Base-by-base conservation (phyloP, 2,329 filamentous ascomycete genomes). In the Talaromyces sp. region DNA sequence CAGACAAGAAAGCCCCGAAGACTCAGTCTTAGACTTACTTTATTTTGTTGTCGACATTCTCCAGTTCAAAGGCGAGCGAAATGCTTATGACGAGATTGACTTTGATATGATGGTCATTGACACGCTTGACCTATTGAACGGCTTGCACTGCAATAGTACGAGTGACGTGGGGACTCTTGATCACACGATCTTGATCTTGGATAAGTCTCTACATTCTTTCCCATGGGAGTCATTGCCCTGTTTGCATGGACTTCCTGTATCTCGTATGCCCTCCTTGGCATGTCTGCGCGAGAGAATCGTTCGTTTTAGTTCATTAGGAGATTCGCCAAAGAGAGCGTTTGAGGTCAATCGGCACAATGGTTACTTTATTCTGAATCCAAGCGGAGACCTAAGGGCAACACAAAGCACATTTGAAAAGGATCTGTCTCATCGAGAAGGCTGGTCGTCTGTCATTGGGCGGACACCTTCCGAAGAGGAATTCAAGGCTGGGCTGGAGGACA, bases 41-140 rank as follows among this genome's bases (percentile, higher is more conserved):
- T 97, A 97, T 75, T 97, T 97, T 69, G 89, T 97, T 1, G 87
- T 99, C 5, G 94, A 99, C 67, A 92, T 97, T 53, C 80, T 99
- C 2, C 94, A 97, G 70, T 97, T 99, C 73, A 90, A 96, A 65
- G 94, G 94, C 15, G 95, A 99, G 75, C 84, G 86, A 50, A 99
- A 97, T 69, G 94, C 95, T 0, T 97, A 97, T 73, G 94, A 99
- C 66, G 94, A 99, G 75, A 89, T 99, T 62, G 93, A 97, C 72
- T 96, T 97, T 69, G 94, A 99, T 65, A 77, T 81, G 64, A 95
- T 99, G 84, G 85, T 92, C 5, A 81, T 97, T 39, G 91, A 96
- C 65, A 90, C 89, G 0, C 82, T 91, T 39, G 93, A 97, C 73
- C 90, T 91, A 2, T 77, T 99, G 25, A 84, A 86, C 52, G 82